These are phyloP conservation scores for Rhypophila decipiens DNA, from an alignment of 495 filamentous ascomycete species.

Conservation along the genomic window DNA sequence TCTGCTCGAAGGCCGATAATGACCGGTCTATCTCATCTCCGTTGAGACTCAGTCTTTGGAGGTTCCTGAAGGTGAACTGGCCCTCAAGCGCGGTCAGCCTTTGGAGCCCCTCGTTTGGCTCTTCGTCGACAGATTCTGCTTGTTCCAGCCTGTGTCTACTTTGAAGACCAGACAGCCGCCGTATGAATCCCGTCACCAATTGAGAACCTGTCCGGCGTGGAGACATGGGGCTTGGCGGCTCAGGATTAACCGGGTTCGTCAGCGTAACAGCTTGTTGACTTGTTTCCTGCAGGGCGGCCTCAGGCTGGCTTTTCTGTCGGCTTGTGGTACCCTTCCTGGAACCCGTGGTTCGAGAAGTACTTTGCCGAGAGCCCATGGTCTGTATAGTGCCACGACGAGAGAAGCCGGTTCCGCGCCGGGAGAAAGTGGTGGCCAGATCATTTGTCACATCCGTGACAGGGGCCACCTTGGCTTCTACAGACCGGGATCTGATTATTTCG, in stretches of 20 bases:
- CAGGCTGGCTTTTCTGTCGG: neutral
- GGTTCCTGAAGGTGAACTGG: constrained; percentile 28
- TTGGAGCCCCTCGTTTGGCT: constrained; percentile 1
- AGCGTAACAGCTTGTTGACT: neutral
- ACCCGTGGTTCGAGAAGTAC: neutral
- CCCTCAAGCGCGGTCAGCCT: constrained; percentile 13
- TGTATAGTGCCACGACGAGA: neutral
- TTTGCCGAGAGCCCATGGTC: constrained; percentile 1
- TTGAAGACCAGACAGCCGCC: neutral
- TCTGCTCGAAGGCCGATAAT: constrained; percentile 27
- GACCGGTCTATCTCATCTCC: constrained; percentile 35
- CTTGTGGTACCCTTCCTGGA: neutral
- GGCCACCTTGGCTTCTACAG: constrained; percentile 21
- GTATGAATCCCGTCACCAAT: constrained; percentile 2
- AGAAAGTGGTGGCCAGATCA: constrained; percentile 9
- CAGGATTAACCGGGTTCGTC: neutral
- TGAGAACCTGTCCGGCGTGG: constrained; percentile 2
- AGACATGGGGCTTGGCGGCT: neutral
- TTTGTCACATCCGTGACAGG: constrained; percentile 19
- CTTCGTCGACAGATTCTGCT: too few species aligned
- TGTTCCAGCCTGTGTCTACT: neutral
- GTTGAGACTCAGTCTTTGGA: constrained; percentile 33
- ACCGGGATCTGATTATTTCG: constrained; percentile 20
- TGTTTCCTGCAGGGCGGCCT: neutral
- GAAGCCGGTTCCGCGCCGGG: constrained; percentile 7